Conservation (phyloP, 2,329 filamentous ascomycete genomes). For the Dendryphion nanum region DNA sequence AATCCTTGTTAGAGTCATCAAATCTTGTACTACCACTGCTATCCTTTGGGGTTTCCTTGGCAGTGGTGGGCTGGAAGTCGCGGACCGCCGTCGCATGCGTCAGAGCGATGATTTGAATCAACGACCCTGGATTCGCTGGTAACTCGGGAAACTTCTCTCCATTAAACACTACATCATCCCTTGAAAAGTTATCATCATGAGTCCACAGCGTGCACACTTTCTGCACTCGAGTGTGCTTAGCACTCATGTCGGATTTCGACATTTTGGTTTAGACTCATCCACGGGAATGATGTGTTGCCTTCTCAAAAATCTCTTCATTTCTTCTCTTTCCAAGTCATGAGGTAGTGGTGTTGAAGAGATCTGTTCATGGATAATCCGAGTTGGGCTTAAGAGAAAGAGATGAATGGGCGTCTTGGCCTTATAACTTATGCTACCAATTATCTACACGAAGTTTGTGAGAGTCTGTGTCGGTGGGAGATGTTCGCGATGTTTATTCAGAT, state of each 20-base stretch:
- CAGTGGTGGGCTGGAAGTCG: conserved; percentile 45
- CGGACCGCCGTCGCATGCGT: conserved; percentile 50
- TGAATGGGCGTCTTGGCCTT: no score
- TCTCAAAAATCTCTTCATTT: no score
- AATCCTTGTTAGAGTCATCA: conserved; percentile 14
- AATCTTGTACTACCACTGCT: conserved; percentile 24
- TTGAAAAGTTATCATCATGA: conserved; percentile 71
- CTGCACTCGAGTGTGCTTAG: conserved; percentile 31
- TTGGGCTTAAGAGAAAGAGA: no score
- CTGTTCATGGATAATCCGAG: no score
- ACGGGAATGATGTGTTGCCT: no score
- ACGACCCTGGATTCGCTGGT: conserved; percentile 62
- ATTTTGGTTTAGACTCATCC: conserved; percentile 21
- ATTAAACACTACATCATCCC: conserved; percentile 78
- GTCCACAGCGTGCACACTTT: conserved; percentile 54
- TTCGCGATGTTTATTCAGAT: no score
- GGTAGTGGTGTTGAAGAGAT: no score
- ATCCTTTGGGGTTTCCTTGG: conserved; percentile 26
- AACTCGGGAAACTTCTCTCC: conserved; percentile 65
- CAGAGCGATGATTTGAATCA: conserved; percentile 70
- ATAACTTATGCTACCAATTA: no score
- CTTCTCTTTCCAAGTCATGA: no score
- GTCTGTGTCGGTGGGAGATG: no score
- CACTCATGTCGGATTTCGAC: conserved; percentile 27
- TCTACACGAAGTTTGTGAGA: no score